These are phyloP conservation scores for Blastocystis sp. DNA, from an alignment of 352 stramenopile genomes.

Conservation along the genomic window DNA sequence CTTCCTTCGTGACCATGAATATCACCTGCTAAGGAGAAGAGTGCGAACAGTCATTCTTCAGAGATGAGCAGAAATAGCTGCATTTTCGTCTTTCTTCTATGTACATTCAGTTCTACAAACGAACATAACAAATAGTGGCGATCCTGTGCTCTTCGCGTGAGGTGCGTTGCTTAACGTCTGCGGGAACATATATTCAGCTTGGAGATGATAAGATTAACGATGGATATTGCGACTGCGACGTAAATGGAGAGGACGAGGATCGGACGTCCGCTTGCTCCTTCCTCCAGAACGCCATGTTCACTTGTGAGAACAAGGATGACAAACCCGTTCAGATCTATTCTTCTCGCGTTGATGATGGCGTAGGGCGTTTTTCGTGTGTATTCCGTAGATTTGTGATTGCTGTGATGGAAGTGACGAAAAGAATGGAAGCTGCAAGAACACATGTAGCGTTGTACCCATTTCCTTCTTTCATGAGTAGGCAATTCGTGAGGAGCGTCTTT, in stretches of 20 bases:
- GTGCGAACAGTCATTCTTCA: too few species aligned
- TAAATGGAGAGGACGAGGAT: conserved; percentile 68
- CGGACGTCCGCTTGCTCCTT: conserved; percentile 70
- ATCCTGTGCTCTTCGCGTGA: not conserved
- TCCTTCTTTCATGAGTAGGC: conserved; percentile 4
- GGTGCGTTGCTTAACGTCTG: conserved; percentile 8
- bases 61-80: not conserved
- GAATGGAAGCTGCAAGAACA: conserved; percentile 40
- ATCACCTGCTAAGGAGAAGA: too few species aligned
- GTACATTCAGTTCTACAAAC: conserved; percentile 1
- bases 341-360: conserved; percentile 70
- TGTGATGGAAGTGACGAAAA: conserved; percentile 71
- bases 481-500: not conserved
- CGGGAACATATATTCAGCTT: conserved; percentile 11
- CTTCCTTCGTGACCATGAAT: too few species aligned
- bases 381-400: conserved; percentile 70
- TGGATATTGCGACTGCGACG: conserved; percentile 69
- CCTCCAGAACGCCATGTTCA: conserved; percentile 53
- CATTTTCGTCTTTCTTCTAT: conserved; percentile 10
- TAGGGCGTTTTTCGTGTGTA: conserved; percentile 3
- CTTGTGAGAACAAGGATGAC: conserved; percentile 60
- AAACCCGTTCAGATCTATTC: conserved; percentile 65
- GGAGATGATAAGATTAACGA: conserved; percentile 68
- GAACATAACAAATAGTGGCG: not conserved
- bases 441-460: conserved; percentile 7